These are phyloP conservation scores for Haplosporangium sp. DNA, from an alignment of 371 early-diverging fungal species.

Conservation along the genomic window DNA sequence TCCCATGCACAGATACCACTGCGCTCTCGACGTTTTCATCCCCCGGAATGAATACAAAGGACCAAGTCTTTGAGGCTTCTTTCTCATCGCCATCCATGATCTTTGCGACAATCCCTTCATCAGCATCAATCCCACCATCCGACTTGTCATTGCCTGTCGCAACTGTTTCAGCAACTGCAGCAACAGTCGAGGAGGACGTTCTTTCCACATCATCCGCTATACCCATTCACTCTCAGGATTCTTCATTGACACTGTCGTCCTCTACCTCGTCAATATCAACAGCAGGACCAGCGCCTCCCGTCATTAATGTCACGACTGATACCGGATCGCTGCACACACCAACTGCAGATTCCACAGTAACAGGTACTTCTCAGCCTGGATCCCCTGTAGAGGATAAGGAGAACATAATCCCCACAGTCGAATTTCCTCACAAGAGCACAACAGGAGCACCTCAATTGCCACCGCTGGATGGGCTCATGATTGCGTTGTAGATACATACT, in stretches of 20 bases:
- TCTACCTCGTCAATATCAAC: constrained; percentile 3
- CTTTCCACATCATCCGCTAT: constrained; percentile 19
- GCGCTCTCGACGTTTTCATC: constrained; percentile 34
- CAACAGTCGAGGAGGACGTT: neutral
- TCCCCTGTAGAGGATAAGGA: neutral
- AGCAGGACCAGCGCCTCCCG: constrained; percentile 13
- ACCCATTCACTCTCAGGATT: constrained; percentile 19
- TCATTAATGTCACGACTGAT: constrained; percentile 26
- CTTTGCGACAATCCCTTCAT: constrained; percentile 8
- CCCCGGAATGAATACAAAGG: constrained; percentile 37
- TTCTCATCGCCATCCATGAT: constrained; percentile 36
- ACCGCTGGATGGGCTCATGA: constrained; percentile 45
- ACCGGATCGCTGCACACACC: constrained; percentile 11
- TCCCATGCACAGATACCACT: constrained; percentile 36
- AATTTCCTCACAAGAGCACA: constrained; percentile 8
- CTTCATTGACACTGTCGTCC: neutral
- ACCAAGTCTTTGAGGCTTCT: constrained; percentile 26
- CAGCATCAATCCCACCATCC: constrained; percentile 8
- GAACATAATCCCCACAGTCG: neutral
- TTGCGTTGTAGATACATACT: constrained; percentile 19
- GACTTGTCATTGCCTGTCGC: neutral
- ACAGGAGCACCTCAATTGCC: constrained; percentile 33
- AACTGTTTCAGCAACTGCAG: neutral
- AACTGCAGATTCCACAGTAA: neutral
- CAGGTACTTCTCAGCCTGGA: neutral